A percentile compares a stretch with the other conserved stretches of the same genome.
Evolutionary conservation across 2,329 filamentous ascomycete genomes (phyloP).

Genomic region (Penicillium sp.): DNA sequence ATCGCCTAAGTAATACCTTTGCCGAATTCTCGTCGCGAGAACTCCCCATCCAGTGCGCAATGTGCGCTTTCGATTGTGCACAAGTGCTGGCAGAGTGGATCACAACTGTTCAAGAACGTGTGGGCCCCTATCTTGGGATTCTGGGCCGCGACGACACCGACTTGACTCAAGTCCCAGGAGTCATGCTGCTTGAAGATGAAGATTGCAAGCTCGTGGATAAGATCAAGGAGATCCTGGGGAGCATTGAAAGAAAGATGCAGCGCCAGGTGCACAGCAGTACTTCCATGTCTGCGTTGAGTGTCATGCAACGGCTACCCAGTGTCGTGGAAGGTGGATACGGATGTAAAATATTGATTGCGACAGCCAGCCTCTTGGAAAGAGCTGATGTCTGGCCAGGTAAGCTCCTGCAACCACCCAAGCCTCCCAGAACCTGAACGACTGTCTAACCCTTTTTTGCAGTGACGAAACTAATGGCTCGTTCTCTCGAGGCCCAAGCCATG

Average conservation of each 20-base stretch:
- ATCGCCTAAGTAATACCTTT: conserved; percentile 81
- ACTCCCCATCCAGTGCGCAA: conserved; percentile 81
- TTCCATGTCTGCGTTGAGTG: conserved; percentile 52
- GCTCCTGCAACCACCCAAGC: conserved; percentile 26
- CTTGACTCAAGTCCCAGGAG: conserved; percentile 73
- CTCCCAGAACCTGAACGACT: background rate
- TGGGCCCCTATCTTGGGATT: conserved; percentile 85
- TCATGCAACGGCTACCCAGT: conserved; percentile 56
- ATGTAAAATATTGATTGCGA: conserved; percentile 78
- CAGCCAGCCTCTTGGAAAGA: conserved; percentile 82
- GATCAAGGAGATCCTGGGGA: conserved; percentile 73
- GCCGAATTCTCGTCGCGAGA: conserved; percentile 80
- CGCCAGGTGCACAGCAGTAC: conserved; percentile 56
- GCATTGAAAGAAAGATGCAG: conserved; percentile 76
- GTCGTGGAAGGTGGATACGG: conserved; percentile 72
- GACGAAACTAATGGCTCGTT: conserved; percentile 67
- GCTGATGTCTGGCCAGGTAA: conserved; percentile 89
- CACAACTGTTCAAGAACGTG: conserved; percentile 85
- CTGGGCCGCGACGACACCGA: conserved; percentile 81
- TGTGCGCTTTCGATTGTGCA: conserved; percentile 91
- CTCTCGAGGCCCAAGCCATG: conserved; percentile 62
- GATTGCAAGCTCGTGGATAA: conserved; percentile 82
- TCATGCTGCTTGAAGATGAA: conserved; percentile 89
- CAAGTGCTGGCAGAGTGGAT: conserved; percentile 95
- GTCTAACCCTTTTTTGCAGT: conserved; percentile 47